phyloP scores from a whole-genome alignment of 2,329 filamentous ascomycete species.

The Plenodomus biglobosus region DNA sequence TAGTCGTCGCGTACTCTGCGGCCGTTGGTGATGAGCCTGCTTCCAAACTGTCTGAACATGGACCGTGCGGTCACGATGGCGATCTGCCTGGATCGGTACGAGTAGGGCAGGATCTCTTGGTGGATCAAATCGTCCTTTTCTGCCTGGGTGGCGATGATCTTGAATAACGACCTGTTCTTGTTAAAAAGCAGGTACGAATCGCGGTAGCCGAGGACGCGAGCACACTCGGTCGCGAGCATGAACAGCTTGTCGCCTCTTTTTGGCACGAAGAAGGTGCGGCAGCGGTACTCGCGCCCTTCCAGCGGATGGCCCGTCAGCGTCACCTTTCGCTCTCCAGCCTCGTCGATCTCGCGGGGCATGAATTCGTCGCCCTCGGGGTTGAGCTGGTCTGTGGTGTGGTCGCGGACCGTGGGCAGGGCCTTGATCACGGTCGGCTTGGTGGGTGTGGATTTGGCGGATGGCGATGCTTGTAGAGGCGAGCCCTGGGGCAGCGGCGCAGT shows the following conservation, averaged over 20 bases:
- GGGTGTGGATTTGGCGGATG: conserved; percentile 72
- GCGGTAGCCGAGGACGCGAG: conserved; percentile 86
- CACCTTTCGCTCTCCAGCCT: conserved; percentile 93
- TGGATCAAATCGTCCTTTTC: conserved; percentile 96
- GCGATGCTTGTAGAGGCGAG: conserved; percentile 62
- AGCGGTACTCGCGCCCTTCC: conserved; percentile 84
- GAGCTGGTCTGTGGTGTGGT: conserved; percentile 96
- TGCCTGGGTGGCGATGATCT: conserved; percentile 93
- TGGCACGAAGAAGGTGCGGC: conserved; percentile 89
- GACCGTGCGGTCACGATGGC: conserved; percentile 96
- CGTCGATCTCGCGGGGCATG: conserved; percentile 87
- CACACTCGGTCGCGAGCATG: conserved; percentile 98
- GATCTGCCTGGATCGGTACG: conserved; percentile 96
- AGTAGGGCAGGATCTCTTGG: conserved; percentile 95
- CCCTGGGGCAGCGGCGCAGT: conserved; percentile 52
- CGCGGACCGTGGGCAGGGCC: conserved; percentile 89
- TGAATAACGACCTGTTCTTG: conserved; percentile 94
- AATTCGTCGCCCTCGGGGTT: conserved; percentile 91
- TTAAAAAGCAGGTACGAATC: conserved; percentile 99
- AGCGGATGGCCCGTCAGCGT: conserved; percentile 77
- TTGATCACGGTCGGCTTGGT: conserved; percentile 81
- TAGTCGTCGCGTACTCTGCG: conserved; percentile 94
- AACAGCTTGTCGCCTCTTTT: conserved; percentile 91
- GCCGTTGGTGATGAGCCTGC: conserved; percentile 86
- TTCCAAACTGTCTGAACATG: conserved; percentile 99